Percentiles rank a stretch among this genome's conserved stretches.
Conservation (phyloP, 2,329 filamentous ascomycete species). For the Emmonsia crescens region DNA sequence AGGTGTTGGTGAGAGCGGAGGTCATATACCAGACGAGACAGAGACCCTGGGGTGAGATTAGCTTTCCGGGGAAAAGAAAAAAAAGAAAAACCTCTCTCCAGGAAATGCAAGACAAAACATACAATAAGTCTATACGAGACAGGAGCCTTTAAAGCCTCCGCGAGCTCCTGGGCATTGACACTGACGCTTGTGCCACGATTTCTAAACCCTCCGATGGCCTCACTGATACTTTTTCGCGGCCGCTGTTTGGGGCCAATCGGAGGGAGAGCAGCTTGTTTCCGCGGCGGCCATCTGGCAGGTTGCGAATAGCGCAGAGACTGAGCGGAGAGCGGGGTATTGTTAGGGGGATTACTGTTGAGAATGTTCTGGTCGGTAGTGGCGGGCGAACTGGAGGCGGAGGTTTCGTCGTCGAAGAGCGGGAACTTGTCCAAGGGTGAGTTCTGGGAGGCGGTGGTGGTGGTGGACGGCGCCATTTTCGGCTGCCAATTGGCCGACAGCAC, state of each 20-base stretch:
- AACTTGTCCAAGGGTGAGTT: constrained; percentile 30
- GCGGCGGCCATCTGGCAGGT: constrained; percentile 51
- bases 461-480: constrained; percentile 15
- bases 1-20: constrained; percentile 92
- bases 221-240: constrained; percentile 75
- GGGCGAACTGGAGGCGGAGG: constrained; percentile 17
- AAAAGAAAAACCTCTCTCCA: not conserved
- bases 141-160: constrained; percentile 79
- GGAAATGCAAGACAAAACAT: constrained; percentile 3
- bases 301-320: constrained; percentile 23
- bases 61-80: not conserved
- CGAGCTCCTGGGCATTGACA: constrained; percentile 87
- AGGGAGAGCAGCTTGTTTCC: constrained; percentile 41
- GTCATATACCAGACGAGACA: constrained; percentile 92
- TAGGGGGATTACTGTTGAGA: constrained; percentile 13
- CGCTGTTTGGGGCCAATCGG: constrained; percentile 43
- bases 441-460: constrained; percentile 3
- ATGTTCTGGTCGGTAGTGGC: constrained; percentile 13
- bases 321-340: constrained; percentile 12
- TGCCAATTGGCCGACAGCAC: constrained; percentile 27
- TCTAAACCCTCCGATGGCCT: constrained; percentile 76
- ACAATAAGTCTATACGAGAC: constrained; percentile 82
- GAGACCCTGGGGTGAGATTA: constrained; percentile 48
- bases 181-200: constrained; percentile 74
- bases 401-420: constrained; percentile 32